These are phyloP conservation scores for Suillus paluster DNA, from an alignment of 768 basidiomycete species.

Conservation along the genomic window DNA sequence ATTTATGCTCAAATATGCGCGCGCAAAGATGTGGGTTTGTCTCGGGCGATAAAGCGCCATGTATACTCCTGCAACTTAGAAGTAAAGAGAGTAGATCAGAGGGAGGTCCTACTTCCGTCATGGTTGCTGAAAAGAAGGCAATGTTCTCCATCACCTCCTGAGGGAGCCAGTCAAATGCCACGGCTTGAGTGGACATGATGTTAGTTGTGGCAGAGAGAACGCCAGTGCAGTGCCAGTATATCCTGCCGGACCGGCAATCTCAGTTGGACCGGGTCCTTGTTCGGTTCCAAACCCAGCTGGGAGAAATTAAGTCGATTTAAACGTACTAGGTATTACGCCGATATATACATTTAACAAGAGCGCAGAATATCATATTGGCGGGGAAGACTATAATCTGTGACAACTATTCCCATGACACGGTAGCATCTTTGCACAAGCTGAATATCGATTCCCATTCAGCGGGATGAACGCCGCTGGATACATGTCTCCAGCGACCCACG, in stretches of 20 bases:
- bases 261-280: no score
- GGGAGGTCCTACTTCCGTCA: conserved; percentile 62
- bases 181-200: conserved; percentile 13
- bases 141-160: conserved; percentile 82
- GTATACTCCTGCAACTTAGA: conserved; percentile 48
- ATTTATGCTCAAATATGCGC: conserved; percentile 67
- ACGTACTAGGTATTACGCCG: background rate
- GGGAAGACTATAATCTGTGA: background rate
- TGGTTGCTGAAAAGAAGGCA: conserved; percentile 64
- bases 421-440: conserved; percentile 49
- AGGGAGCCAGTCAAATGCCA: conserved; percentile 47
- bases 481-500: conserved; percentile 50
- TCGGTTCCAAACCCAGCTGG: no score
- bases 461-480: conserved; percentile 36
- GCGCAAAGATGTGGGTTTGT: conserved; percentile 75
- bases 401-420: conserved; percentile 13
- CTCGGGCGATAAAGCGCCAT: conserved; percentile 53
- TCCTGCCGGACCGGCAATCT: background rate
- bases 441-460: conserved; percentile 58
- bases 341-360: background rate
- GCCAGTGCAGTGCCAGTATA: background rate
- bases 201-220: background rate
- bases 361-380: background rate
- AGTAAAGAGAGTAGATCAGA: conserved; percentile 61
- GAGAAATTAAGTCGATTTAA: background rate